phyloP scores from a whole-genome alignment of 441 rosid species.

The Corymbia citriodora region DNA sequence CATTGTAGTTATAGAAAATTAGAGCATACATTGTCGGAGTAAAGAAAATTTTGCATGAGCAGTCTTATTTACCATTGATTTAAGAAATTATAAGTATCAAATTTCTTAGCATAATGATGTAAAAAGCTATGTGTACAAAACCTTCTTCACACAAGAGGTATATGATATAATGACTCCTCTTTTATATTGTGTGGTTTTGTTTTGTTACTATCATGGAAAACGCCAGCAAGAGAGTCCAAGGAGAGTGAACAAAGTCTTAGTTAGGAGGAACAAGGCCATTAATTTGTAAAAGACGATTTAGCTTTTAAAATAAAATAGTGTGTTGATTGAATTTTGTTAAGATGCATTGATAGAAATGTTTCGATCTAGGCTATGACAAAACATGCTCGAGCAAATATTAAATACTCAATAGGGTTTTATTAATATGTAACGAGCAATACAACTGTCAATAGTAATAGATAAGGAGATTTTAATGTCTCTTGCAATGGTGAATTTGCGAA shows the following conservation, averaged over 20 bases:
- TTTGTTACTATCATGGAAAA: background rate
- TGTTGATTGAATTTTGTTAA: background rate
- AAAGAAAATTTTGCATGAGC: background rate
- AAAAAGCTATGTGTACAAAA: too few relatives aligned
- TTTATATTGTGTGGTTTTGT: background rate
- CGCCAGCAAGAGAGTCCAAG: background rate
- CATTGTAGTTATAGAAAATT: background rate
- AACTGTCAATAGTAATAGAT: background rate
- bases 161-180: background rate
- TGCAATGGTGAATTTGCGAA: background rate
- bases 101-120: background rate
- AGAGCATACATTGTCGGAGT: background rate
- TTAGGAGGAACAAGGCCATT: background rate
- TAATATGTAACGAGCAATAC: background rate
- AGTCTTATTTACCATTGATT: background rate
- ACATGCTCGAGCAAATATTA: background rate
- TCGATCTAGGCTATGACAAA: fast-evolving
- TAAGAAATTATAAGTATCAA: background rate
- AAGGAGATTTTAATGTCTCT: background rate
- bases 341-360: background rate
- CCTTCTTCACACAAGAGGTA: background rate
- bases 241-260: background rate
- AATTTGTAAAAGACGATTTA: background rate
- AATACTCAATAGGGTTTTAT: background rate
- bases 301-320: background rate